Percentiles rank a stretch among this genome's conserved stretches.
Conservation (phyloP, 768 basidiomycete species). For the Termitomyces sp. region DNA sequence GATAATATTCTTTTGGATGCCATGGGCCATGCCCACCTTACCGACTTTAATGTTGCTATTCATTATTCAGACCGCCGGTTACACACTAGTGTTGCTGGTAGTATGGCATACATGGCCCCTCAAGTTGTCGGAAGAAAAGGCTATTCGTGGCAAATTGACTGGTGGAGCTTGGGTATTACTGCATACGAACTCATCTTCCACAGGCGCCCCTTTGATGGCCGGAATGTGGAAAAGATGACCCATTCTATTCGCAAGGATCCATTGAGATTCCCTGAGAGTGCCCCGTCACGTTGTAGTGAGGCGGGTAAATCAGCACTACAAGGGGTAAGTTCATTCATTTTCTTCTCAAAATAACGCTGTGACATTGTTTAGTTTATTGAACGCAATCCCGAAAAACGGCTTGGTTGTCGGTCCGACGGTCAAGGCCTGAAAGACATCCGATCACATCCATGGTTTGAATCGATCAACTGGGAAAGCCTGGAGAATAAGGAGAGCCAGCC, state of each 20-base stretch:
- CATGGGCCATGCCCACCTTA: constrained; percentile 92
- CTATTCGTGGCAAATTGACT: constrained; percentile 90
- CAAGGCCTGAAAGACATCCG: constrained; percentile 76
- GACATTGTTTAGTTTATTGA: constrained; percentile 64
- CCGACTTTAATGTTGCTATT: constrained; percentile 98
- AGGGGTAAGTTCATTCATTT: constrained; percentile 42
- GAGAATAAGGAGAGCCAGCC: constrained; percentile 67
- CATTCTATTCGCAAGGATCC: constrained; percentile 79
- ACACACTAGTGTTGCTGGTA: constrained; percentile 92
- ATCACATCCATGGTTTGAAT: constrained; percentile 78
- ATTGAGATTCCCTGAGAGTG: constrained; percentile 72
- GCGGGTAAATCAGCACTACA: constrained; percentile 63
- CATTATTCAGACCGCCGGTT: constrained; percentile 88
- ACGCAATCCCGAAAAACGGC: constrained; percentile 66
- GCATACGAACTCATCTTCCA: constrained; percentile 87
- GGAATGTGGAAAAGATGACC: constrained; percentile 84
- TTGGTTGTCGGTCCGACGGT: constrained; percentile 72
- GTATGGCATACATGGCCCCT: constrained; percentile 99
- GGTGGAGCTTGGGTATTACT: constrained; percentile 93
- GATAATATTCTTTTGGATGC: constrained; percentile 95
- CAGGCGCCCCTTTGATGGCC: constrained; percentile 84
- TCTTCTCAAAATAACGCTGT: constrained; percentile 11
- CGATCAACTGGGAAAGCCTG: constrained; percentile 76
- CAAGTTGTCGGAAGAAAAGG: constrained; percentile 91
- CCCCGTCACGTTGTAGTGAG: constrained; percentile 50